Percentiles rank a stretch among this genome's conserved stretches.
These are phyloP conservation scores for Microcos paniculata DNA, from an alignment of 345 rosid species.

Conservation along the genomic window DNA sequence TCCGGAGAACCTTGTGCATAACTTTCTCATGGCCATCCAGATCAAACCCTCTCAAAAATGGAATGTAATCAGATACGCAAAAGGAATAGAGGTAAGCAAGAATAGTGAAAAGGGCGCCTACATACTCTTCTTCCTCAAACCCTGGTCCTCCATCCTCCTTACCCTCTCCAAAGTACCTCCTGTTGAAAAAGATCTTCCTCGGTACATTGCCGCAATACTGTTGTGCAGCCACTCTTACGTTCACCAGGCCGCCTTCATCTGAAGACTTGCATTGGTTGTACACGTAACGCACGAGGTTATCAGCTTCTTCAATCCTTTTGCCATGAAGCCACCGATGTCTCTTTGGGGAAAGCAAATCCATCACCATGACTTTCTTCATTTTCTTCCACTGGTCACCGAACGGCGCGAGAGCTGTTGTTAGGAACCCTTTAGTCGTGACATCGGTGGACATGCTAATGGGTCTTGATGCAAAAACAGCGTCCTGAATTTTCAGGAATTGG, in stretches of 20 bases:
- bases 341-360: slow-evolving; percentile 22
- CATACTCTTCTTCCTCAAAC: slow-evolving; percentile 43
- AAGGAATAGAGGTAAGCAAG: slow-evolving; percentile 37
- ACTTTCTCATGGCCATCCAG: slow-evolving; percentile 55
- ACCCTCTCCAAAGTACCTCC: slow-evolving; percentile 40
- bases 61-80: slow-evolving; percentile 50
- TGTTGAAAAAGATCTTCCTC: slow-evolving; percentile 36
- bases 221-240: slow-evolving; percentile 29
- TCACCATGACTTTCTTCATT: slow-evolving; percentile 37
- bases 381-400: slow-evolving; percentile 49
- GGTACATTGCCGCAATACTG: slow-evolving; percentile 50
- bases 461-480: slow-evolving; percentile 40
- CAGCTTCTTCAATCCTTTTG: slow-evolving; percentile 43
- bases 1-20: slow-evolving; percentile 18
- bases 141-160: slow-evolving; percentile 45
- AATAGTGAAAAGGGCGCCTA: slow-evolving; percentile 38
- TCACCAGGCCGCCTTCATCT: slow-evolving; percentile 14
- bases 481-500: slow-evolving; percentile 39
- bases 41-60: slow-evolving; percentile 41
- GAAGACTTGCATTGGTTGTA: slow-evolving; percentile 24
- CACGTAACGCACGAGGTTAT: slow-evolving; percentile 36
- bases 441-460: slow-evolving; percentile 28
- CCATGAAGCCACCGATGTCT: slow-evolving; percentile 15
- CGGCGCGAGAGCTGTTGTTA: slow-evolving; percentile 32
- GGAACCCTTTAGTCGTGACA: slow-evolving; percentile 29